Percentiles rank a stretch among this genome's conserved stretches.
Conservation (phyloP, 208 protist species). For the Vickermania spadyakhi region DNA sequence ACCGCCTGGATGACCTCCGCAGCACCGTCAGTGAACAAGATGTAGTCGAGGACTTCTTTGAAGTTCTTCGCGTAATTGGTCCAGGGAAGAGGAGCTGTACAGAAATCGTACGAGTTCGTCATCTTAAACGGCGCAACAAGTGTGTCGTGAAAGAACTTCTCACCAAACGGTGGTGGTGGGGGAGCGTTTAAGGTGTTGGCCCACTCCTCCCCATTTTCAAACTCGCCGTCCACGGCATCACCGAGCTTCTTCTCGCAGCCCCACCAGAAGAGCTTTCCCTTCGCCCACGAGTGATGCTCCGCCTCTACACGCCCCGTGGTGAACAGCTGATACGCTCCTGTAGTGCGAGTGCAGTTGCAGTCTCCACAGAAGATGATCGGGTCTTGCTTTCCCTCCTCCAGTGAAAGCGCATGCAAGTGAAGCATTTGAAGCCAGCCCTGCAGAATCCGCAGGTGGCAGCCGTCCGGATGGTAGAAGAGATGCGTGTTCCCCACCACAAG, state of each 20-base stretch:
- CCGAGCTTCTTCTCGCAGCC: slow-evolving; percentile 69
- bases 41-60: slow-evolving; percentile 85
- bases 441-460: slow-evolving; percentile 85
- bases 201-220: not conserved
- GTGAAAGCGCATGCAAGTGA: not conserved
- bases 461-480: slow-evolving; percentile 88
- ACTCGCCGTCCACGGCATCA: slow-evolving; percentile 12
- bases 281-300: slow-evolving; percentile 68
- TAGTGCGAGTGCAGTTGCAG: slow-evolving; percentile 82
- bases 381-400: not conserved
- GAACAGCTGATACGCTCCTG: slow-evolving; percentile 72
- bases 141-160: slow-evolving; percentile 24
- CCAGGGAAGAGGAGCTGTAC: slow-evolving; percentile 50
- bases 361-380: slow-evolving; percentile 64
- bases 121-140: slow-evolving; percentile 33
- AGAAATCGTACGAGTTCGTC: slow-evolving; percentile 51
- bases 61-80: slow-evolving; percentile 89
- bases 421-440: slow-evolving; percentile 59
- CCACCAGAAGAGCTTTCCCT: slow-evolving; percentile 79
- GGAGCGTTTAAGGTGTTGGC: not conserved
- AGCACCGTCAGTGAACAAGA: slow-evolving; percentile 52
- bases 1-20: slow-evolving; percentile 61
- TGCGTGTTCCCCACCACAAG: slow-evolving; percentile 86
- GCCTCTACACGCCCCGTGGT: slow-evolving; percentile 59
- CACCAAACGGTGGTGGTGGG: slow-evolving; percentile 11